Evolutionary conservation across 1,139 yeast genomes (phyloP).

Genomic region (Saccharomyces hybrid): DNA sequence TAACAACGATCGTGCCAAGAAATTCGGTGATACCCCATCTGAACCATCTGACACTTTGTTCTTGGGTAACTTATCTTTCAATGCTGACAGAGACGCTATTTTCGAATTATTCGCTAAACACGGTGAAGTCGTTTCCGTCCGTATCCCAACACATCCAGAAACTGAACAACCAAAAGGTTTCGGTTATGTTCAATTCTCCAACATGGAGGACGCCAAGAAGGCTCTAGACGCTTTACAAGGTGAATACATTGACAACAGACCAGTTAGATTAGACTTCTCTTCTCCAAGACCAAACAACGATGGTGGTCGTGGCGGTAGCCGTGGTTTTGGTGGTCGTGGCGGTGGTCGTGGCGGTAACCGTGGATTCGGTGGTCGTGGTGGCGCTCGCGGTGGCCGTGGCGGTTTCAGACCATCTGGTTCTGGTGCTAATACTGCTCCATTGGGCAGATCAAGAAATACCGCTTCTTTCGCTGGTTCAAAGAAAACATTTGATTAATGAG

Average conservation of each 20-base stretch:
- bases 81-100: conserved; percentile 71
- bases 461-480: conserved; percentile 67
- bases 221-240: conserved; percentile 88
- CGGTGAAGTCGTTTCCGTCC: conserved; percentile 79
- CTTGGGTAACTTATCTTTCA: conserved; percentile 91
- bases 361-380: conserved; percentile 34
- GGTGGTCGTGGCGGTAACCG: conserved; percentile 43
- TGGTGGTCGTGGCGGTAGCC: conserved; percentile 41
- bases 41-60: conserved; percentile 92
- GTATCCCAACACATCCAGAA: conserved; percentile 97
- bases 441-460: conserved; percentile 34
- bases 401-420: conserved; percentile 34
- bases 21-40: conserved; percentile 83
- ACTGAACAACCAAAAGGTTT: conserved; percentile 98
- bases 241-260: conserved; percentile 81
- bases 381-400: conserved; percentile 33
- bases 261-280: conserved; percentile 90
- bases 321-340: conserved; percentile 36
- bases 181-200: conserved; percentile 89
- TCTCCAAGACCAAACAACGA: conserved; percentile 66
- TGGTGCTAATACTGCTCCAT: conserved; percentile 55
- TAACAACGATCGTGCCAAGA: conserved; percentile 57
- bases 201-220: conserved; percentile 82
- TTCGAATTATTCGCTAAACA: conserved; percentile 63
- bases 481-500: conserved; percentile 61